Evolutionary conservation across 139 green algal species (phyloP), one percentile per base, ranked within the genome.

Genomic region (Tetradesmus lagerheimii): DNA sequence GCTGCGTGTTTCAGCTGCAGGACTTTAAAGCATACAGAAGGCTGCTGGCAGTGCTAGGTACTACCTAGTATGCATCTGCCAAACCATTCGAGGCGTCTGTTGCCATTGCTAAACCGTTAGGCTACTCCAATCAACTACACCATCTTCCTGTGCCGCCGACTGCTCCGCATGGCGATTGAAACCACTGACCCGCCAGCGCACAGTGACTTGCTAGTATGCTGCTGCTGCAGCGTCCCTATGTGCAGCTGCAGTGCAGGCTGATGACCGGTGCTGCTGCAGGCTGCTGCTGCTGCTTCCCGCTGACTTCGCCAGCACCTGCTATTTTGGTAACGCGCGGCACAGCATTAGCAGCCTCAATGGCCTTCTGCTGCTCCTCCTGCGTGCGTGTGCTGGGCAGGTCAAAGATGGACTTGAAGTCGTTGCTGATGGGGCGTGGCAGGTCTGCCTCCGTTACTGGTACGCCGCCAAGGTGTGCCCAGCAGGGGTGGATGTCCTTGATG

Each of bases 401-500:
- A 43, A 78, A 89, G 43, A 62, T 29, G 20, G 64, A 81, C 27
- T 80, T 38, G 83, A 82, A 89, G 4, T 57, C 83, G 16, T 57
- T 43, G 50, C 50, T 89, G 83, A 89, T 89, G 15, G 83, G 83
- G 37, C 83, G 83, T 3, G 83, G 83, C 83, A 89, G 83, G 62
- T 89, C 62, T 16, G 35, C 62, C 37, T 89, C 83, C 3, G 35
- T 78, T 25, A 64, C 15, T 2, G 38, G 64, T 29, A 27, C n/a
- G 83, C 83, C 83, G 25, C 35, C 35, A 23, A 74, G 86, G 62
- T 92, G 86, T 38, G 77, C 87, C 93, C 93, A 95, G 20, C 89
- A 86, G 34, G 88, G 75, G 87, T 95, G 93, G 4, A 93, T 85
- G 87, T 95, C 93, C 41, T 86, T 37, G 15, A 95, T 79, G 76